These are phyloP conservation scores for Myxozyma udenii DNA, from an alignment of 805 yeast genomes.

Conservation along the genomic window DNA sequence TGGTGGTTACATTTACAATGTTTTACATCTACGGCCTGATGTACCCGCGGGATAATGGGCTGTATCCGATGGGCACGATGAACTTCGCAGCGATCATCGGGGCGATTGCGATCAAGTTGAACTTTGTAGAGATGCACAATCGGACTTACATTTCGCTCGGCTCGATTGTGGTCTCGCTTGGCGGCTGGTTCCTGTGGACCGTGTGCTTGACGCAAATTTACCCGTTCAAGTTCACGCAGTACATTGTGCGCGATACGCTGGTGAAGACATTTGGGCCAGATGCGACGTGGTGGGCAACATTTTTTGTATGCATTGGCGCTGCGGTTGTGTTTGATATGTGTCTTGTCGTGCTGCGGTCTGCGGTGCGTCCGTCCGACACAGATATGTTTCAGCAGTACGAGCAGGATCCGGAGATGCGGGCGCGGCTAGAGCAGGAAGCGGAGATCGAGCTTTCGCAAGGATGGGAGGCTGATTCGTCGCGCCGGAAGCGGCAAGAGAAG, in stretches of 20 bases:
- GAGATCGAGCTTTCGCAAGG: constrained; percentile 71
- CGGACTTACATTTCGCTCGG: constrained; percentile 66
- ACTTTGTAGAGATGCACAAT: constrained; percentile 71
- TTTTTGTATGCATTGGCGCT: constrained; percentile 54
- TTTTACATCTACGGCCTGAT: constrained; percentile 66
- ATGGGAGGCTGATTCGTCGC: constrained; percentile 53
- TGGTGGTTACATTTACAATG: constrained; percentile 64
- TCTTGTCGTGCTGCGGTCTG: constrained; percentile 53
- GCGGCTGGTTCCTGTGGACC: constrained; percentile 87
- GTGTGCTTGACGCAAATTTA: constrained; percentile 70
- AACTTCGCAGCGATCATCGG: constrained; percentile 69
- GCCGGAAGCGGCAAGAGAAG: constrained; percentile 16
- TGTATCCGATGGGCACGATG: constrained; percentile 78
- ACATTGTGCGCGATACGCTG: constrained; percentile 69
- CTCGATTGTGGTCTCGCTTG: constrained; percentile 65
- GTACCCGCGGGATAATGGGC: constrained; percentile 65
- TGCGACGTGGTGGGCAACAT: constrained; percentile 80
- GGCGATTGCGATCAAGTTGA: constrained; percentile 73
- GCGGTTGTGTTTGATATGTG: constrained; percentile 67
- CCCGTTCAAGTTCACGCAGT: constrained; percentile 46
- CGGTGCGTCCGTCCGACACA: constrained; percentile 66
- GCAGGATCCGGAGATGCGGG: constrained; percentile 61
- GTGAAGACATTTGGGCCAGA: constrained; percentile 73
- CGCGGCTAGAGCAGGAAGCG: constrained; percentile 68
- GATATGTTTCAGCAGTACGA: constrained; percentile 78